Evolutionary conservation across 1,284 basidiomycete genomes (phyloP), one percentile per base, ranked within the genome.

Genomic region (Erythrobasidium hasegawianum): DNA sequence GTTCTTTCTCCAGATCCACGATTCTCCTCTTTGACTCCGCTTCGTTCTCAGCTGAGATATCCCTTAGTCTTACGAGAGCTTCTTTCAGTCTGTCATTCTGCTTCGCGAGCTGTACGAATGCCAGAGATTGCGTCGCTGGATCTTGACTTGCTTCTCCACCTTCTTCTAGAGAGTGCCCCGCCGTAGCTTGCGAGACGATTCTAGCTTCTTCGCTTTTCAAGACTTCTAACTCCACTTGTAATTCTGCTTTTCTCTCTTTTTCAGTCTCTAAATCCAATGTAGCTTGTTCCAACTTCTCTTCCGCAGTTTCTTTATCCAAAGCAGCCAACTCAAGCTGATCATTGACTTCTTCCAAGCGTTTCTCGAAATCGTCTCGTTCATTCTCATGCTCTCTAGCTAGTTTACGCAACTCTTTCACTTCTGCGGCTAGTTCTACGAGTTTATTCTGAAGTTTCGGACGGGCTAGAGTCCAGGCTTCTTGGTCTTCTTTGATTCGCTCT

Each of bases 41-140:
- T 68, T 98, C 95, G 0, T 84, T 87, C 76, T 97, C 91, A 67
- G 87, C 84, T 0, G 89, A 86, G 69, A 96, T 81, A 71, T 97
- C 95, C 3, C 94, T 86, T 47, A 97, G 78, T 53, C 90, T 83
- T 54, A 96, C 83, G 20, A 98, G 81, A 11, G 95, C 95, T 73
- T 97, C 94, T 77, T 96, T 97, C 59, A 98, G 80, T 10, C 95
- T 81, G 73, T 93, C 90, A 71, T 97, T 98, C 76, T 97, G 94
- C 77, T 92, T 96, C 79, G 97, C 92, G 1, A 98, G 83, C 75
- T 97, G 92, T 11, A 95, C 86, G 74, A 87, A 92, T 0, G 88
- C 88, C 50, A 96, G 75, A 0, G 87, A 86, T 65, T 84, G 82
- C 71, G 86, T 86, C 1, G 76, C 74, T 41, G 79, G 79, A 13